These are phyloP conservation scores for Penstemon davidsonii DNA, from an alignment of 257 asterid genomes.

Conservation along the genomic window DNA sequence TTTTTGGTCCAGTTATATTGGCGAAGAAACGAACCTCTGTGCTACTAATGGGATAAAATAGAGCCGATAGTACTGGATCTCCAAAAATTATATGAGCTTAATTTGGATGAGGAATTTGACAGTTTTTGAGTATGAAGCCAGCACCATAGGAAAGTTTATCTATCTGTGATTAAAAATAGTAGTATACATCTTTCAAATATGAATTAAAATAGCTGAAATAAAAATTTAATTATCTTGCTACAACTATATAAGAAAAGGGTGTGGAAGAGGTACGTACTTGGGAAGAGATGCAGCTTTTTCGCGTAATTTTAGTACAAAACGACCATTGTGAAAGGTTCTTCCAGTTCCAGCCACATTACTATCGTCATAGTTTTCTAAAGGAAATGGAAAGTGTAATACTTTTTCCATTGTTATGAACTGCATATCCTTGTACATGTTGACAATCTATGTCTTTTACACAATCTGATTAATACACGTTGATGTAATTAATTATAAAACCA, in stretches of 20 bases:
- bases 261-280: conserved; percentile 11
- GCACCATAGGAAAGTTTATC: conserved; percentile 52
- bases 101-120: conserved; percentile 41
- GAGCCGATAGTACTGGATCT: conserved; percentile 44
- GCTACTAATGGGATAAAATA: conserved; percentile 52
- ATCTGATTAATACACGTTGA: conserved; percentile 13
- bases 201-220: no score
- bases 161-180: conserved; percentile 31
- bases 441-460: conserved; percentile 29
- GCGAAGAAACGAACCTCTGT: conserved; percentile 38
- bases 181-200: not conserved
- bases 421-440: conserved; percentile 30
- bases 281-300: conserved; percentile 30
- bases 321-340: conserved; percentile 34
- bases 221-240: no score
- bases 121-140: conserved; percentile 46
- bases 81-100: conserved; percentile 53
- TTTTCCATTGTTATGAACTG: conserved; percentile 28
- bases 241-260: no score
- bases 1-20: not conserved
- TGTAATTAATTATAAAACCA: no score
- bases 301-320: conserved; percentile 31
- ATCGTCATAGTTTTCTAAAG: conserved; percentile 16
- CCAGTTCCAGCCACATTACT: conserved; percentile 28
- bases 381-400: conserved; percentile 14